Conservation (phyloP, 139 green algal genomes). For the Haematococcus lacustris region DNA sequence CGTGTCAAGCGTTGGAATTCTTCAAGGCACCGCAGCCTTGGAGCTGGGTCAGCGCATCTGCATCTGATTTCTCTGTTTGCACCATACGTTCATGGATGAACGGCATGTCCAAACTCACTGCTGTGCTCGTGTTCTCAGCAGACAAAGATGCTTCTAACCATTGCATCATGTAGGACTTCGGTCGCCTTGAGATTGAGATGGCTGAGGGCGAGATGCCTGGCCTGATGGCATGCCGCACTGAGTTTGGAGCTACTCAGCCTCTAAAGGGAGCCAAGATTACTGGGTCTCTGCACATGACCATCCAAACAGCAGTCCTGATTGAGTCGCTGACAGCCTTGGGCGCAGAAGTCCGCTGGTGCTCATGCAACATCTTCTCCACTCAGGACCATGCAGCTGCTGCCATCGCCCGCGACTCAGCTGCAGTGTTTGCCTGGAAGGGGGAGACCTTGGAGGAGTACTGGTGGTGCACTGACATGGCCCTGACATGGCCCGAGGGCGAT, state of each 20-base stretch:
- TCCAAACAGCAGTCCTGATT: slow-evolving; percentile 98
- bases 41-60: neutral
- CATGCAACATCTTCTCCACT: slow-evolving; percentile 99
- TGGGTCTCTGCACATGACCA: slow-evolving; percentile 99
- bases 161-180: slow-evolving; percentile 91
- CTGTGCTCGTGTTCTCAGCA: too few relatives aligned
- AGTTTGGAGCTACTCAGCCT: slow-evolving; percentile 90
- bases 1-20: neutral
- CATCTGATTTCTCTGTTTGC: neutral
- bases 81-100: neutral
- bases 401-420: slow-evolving; percentile 89
- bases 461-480: slow-evolving; percentile 96
- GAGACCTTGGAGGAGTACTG: slow-evolving; percentile 99
- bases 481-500: slow-evolving; percentile 81
- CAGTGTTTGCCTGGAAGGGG: slow-evolving; percentile 99
- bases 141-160: slow-evolving; percentile 70
- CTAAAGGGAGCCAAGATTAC: slow-evolving; percentile 91
- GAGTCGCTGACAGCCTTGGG: slow-evolving; percentile 95
- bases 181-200: slow-evolving; percentile 95
- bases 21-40: neutral
- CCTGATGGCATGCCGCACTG: slow-evolving; percentile 85
- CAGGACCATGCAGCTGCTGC: slow-evolving; percentile 96
- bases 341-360: slow-evolving; percentile 97
- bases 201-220: slow-evolving; percentile 98
- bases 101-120: too few relatives aligned